A percentile compares a stretch with the other conserved stretches of the same genome.
These are phyloP conservation scores for Chaetoceros muelleri DNA, from an alignment of 108 stramenopile species.

Conservation along the genomic window DNA sequence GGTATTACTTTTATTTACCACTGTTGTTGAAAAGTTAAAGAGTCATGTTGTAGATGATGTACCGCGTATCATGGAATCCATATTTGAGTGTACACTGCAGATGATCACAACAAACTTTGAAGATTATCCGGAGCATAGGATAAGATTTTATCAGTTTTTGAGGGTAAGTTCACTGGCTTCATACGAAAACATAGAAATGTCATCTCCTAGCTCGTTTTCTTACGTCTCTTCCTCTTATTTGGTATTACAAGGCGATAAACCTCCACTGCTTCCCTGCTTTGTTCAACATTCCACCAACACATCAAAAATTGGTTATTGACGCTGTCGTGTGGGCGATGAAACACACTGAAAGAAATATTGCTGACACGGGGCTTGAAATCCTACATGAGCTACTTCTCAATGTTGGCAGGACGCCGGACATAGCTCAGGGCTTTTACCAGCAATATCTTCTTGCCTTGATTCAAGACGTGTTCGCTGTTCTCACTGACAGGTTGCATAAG, in stretches of 20 bases:
- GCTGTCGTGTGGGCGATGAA: slow-evolving; percentile 99
- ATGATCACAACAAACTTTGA: slow-evolving; percentile 98
- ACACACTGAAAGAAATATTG: slow-evolving; percentile 97
- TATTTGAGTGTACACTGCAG: slow-evolving; percentile 96
- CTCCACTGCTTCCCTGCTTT: slow-evolving; percentile 93
- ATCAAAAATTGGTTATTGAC: slow-evolving; percentile 97
- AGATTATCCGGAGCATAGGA: slow-evolving; percentile 97
- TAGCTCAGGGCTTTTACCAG: slow-evolving; percentile 94
- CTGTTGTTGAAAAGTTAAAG: slow-evolving; percentile 87
- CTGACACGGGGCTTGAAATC: slow-evolving; percentile 94
- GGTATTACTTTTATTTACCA: slow-evolving; percentile 87
- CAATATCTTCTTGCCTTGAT: slow-evolving; percentile 92
- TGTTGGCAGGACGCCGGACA: slow-evolving; percentile 82
- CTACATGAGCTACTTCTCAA: slow-evolving; percentile 87
- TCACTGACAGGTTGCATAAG: slow-evolving; percentile 98
- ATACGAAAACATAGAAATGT: not conserved
- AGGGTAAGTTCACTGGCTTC: slow-evolving; percentile 26
- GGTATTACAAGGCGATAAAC: slow-evolving; percentile 46
- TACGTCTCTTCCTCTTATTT: not conserved
- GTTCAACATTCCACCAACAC: slow-evolving; percentile 90
- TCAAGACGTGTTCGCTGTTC: slow-evolving; percentile 94
- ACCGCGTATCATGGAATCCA: slow-evolving; percentile 93
- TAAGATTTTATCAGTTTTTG: slow-evolving; percentile 94
- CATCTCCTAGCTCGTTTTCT: slow-evolving; percentile 2
- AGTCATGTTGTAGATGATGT: slow-evolving; percentile 77